phyloP scores from a whole-genome alignment of 345 rosid genomes.

The Carallia pectinifolia region DNA sequence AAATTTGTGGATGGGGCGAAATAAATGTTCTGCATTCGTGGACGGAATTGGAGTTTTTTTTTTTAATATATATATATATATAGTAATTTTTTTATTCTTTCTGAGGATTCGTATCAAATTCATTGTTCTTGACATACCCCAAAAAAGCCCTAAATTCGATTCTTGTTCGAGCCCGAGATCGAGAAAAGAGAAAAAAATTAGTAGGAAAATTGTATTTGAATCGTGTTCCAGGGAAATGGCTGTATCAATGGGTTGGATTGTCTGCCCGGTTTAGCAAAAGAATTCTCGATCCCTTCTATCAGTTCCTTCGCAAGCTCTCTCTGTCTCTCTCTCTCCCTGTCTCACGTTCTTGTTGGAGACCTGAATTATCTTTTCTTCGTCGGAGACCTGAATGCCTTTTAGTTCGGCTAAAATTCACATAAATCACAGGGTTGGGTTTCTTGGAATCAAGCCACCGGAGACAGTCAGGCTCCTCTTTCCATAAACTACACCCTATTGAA shows the following conservation, averaged over 20 bases:
- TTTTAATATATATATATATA: background rate
- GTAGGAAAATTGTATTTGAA: background rate
- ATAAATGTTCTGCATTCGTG: background rate
- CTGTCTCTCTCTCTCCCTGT: background rate
- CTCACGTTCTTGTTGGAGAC: too few relatives aligned
- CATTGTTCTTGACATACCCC: too few relatives aligned
- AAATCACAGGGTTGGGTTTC: conserved; percentile 16
- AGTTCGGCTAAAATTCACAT: conserved; percentile 18
- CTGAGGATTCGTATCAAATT: background rate
- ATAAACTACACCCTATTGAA: conserved; percentile 9
- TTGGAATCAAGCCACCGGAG: conserved; percentile 16
- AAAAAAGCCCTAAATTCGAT: too few relatives aligned
- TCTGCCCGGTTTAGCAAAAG: conserved; percentile 51
- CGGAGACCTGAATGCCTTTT: too few relatives aligned
- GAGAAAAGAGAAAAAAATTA: too few relatives aligned
- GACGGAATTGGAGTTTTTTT: background rate
- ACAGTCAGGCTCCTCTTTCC: conserved; percentile 26
- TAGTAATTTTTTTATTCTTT: background rate
- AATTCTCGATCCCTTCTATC: conserved; percentile 68
- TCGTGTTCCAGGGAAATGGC: conserved; percentile 27
- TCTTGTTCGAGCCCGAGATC: too few relatives aligned
- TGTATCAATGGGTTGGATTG: conserved; percentile 26
- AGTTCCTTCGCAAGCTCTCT: conserved; percentile 64
- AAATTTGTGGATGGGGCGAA: background rate
- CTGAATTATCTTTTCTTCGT: too few relatives aligned